phyloP scores from a whole-genome alignment of 306 rosid genomes.

The Pterocarpus santalinus region DNA sequence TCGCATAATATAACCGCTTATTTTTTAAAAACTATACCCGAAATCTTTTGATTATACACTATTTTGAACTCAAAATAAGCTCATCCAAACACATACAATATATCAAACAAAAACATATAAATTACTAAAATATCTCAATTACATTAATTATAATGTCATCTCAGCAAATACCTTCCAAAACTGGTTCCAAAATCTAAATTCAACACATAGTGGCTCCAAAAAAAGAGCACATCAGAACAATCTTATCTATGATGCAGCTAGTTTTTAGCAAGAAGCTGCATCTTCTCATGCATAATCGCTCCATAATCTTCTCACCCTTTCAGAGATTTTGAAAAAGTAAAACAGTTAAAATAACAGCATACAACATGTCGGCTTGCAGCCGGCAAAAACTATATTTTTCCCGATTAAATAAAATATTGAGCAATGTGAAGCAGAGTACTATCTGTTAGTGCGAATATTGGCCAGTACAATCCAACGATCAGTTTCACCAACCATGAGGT shows the following conservation, averaged over 20 bases:
- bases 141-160: slow-evolving; percentile 13
- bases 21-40: too few relatives aligned
- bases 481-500: slow-evolving; percentile 60
- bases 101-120: slow-evolving; percentile 2
- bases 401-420: neutral
- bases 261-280: neutral
- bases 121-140: slow-evolving; percentile 6
- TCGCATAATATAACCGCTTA: too few relatives aligned
- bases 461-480: slow-evolving; percentile 7
- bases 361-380: slow-evolving; percentile 42
- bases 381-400: slow-evolving; percentile 8
- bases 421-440: slow-evolving; percentile 24
- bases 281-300: slow-evolving; percentile 25
- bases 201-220: slow-evolving; percentile 39
- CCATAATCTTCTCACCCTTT: slow-evolving; percentile 39
- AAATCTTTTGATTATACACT: too few relatives aligned
- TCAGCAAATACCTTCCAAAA: slow-evolving; percentile 21
- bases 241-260: neutral
- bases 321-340: slow-evolving; percentile 20
- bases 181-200: neutral
- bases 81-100: neutral
- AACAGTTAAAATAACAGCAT: slow-evolving; percentile 24
- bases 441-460: slow-evolving; percentile 2
- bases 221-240: neutral
- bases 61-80: too few relatives aligned